phyloP scores from a whole-genome alignment of 345 rosid genomes.

The Sapria himalayana region DNA sequence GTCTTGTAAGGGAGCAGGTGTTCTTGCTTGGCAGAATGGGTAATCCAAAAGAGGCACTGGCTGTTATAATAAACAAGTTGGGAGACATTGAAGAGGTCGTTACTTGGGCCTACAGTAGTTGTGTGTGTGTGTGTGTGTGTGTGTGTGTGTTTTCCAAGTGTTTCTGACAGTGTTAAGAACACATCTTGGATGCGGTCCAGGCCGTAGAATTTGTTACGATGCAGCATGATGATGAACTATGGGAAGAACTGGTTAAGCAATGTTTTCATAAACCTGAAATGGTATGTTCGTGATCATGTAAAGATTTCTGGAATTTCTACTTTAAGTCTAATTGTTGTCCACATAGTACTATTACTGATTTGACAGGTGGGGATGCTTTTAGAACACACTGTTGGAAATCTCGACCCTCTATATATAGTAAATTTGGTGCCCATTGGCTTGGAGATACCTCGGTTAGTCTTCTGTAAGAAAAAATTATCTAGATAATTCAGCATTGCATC shows the following conservation, averaged over 20 bases:
- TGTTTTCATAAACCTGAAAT: slow-evolving; percentile 93
- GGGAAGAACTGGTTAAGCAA: slow-evolving; percentile 96
- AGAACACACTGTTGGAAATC: slow-evolving; percentile 99
- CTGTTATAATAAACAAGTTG: slow-evolving; percentile 69
- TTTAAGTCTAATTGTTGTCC: no score
- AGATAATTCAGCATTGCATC: no score
- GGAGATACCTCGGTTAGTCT: slow-evolving; percentile 90
- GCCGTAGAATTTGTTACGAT: slow-evolving; percentile 91
- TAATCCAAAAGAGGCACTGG: slow-evolving; percentile 70
- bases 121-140: not conserved
- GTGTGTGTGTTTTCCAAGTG: not conserved
- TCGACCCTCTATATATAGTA: slow-evolving; percentile 88
- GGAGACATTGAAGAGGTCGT: slow-evolving; percentile 92
- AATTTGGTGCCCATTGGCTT: slow-evolving; percentile 94
- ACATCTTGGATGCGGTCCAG: no score
- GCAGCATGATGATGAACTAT: slow-evolving; percentile 97
- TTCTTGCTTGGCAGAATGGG: slow-evolving; percentile 98
- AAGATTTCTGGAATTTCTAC: no score
- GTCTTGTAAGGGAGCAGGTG: slow-evolving; percentile 82
- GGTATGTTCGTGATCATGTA: slow-evolving; percentile 39
- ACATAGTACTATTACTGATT: no score
- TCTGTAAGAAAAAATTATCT: no score
- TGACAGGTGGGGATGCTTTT: slow-evolving; percentile 79
- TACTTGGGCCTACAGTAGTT: slow-evolving; percentile 5
- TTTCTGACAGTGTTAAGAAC: slow-evolving; percentile 11